phyloP scores from a whole-genome alignment of 257 asterid genomes.

The Penstemon eatonii region DNA sequence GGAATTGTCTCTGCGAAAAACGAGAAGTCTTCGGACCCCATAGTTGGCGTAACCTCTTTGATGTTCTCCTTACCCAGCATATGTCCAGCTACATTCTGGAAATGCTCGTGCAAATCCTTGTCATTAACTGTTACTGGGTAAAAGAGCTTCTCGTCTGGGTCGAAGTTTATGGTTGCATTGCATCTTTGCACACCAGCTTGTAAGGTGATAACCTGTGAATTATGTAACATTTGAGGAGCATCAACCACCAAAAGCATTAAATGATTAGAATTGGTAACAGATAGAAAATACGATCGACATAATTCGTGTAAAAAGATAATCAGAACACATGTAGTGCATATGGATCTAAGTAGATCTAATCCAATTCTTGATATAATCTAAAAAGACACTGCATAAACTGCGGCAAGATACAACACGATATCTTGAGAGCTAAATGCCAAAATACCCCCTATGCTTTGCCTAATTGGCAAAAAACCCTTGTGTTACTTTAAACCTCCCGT shows the following conservation, averaged over 20 bases:
- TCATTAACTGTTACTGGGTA: slow-evolving; percentile 55
- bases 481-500: too few species aligned
- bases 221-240: not conserved
- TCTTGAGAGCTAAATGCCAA: too few species aligned
- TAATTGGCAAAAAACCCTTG: too few species aligned
- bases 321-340: too few species aligned
- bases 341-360: too few species aligned
- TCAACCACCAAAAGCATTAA: not conserved
- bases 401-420: too few species aligned
- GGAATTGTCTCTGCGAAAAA: slow-evolving; percentile 61
- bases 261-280: not conserved
- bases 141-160: slow-evolving; percentile 39
- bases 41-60: slow-evolving; percentile 31
- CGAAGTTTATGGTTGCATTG: slow-evolving; percentile 48
- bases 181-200: slow-evolving; percentile 68
- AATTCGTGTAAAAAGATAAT: too few species aligned
- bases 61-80: slow-evolving; percentile 49
- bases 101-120: slow-evolving; percentile 47
- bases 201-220: slow-evolving; percentile 45
- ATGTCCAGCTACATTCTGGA: slow-evolving; percentile 36
- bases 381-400: too few species aligned
- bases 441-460: too few species aligned
- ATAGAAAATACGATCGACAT: too few species aligned
- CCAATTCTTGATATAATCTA: too few species aligned
- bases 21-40: slow-evolving; percentile 71